phyloP scores from a whole-genome alignment of 139 green algal genomes.

The Volvox reticuliferus region DNA sequence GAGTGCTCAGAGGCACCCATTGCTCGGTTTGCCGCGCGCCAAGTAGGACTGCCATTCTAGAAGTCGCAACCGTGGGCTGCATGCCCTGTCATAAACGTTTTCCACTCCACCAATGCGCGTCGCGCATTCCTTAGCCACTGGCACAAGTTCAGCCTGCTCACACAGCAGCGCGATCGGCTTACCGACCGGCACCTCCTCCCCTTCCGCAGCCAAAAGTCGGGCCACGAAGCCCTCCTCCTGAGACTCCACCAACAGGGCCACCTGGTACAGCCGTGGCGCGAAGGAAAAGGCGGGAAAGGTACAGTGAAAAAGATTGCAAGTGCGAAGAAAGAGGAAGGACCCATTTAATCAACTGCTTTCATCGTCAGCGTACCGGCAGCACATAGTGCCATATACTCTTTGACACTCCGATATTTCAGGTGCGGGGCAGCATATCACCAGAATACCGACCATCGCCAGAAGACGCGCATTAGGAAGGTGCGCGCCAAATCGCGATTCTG shows the following conservation, averaged over 20 bases:
- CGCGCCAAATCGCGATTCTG: too few species aligned
- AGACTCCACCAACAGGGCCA: conserved; percentile 40
- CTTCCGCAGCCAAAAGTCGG: background rate
- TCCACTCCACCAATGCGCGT: background rate
- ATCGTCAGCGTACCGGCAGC: background rate
- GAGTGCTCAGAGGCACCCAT: conserved; percentile 16
- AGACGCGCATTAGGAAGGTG: too few species aligned
- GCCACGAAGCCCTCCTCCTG: conserved; percentile 40
- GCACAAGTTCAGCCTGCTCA: background rate
- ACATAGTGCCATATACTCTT: background rate
- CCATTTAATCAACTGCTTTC: background rate
- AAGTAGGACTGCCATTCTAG: conserved; percentile 45
- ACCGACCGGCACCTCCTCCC: conserved; percentile 26
- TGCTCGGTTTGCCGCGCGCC: background rate
- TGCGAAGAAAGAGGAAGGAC: background rate
- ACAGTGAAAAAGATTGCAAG: background rate
- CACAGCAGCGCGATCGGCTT: conserved; percentile 1
- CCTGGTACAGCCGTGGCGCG: background rate
- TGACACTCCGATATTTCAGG: background rate
- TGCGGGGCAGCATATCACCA: background rate
- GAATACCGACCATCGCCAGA: too few species aligned
- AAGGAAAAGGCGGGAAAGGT: background rate
- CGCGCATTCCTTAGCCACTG: background rate
- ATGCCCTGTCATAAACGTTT: background rate
- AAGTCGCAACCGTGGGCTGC: background rate